Evolutionary conservation across 1,284 basidiomycete genomes (phyloP).

Genomic region (Tilletia caries): DNA sequence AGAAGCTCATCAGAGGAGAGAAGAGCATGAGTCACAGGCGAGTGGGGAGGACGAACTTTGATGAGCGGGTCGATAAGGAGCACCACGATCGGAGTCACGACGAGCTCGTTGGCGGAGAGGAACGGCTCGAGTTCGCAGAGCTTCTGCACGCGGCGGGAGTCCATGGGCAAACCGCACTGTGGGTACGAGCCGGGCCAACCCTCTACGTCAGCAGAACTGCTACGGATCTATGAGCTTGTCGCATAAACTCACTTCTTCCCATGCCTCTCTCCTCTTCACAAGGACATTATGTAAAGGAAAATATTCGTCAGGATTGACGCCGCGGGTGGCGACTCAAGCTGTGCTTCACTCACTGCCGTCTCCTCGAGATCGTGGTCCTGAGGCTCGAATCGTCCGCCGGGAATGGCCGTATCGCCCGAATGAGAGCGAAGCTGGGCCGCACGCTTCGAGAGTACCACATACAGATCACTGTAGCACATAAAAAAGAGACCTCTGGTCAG

Average conservation of each 20-base stretch:
- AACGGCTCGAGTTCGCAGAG: constrained; percentile 45
- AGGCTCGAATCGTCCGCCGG: constrained; percentile 45
- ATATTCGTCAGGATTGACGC: background rate
- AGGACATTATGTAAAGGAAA: no score
- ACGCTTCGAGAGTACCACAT: constrained; percentile 44
- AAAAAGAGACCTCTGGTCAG: no score
- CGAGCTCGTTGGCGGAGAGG: constrained; percentile 47
- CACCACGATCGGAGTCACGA: constrained; percentile 47
- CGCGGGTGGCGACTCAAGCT: no score
- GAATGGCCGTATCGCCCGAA: constrained; percentile 49
- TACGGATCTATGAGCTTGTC: no score
- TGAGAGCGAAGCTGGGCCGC: constrained; percentile 33
- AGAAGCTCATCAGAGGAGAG: no score
- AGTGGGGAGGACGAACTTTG: constrained; percentile 18
- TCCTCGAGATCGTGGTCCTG: constrained; percentile 39
- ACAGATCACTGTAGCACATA: constrained; percentile 33
- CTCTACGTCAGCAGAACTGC: no score
- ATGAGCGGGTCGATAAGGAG: constrained; percentile 33
- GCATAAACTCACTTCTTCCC: constrained; percentile 21
- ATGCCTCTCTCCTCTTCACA: constrained; percentile 23
- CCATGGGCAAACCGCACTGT: constrained; percentile 47
- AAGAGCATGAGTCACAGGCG: background rate
- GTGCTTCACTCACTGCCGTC: constrained; percentile 42
- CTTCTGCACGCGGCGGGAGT: constrained; percentile 28
- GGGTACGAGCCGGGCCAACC: no score